Conservation (phyloP, 176 grass and related monocot genomes). For the Phoenix roebelenii region DNA sequence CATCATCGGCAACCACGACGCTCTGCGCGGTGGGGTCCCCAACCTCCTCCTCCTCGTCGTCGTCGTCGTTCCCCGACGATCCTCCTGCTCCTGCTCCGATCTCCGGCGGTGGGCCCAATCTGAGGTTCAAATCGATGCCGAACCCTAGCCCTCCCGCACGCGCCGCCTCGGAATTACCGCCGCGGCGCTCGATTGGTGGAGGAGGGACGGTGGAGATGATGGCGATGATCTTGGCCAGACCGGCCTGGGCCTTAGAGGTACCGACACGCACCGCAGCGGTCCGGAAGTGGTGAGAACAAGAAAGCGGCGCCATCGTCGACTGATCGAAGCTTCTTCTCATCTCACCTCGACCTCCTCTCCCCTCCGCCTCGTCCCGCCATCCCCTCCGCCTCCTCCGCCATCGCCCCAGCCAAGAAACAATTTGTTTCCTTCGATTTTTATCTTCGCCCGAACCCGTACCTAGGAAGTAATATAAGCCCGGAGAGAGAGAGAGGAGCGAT, state of each 20-base stretch:
- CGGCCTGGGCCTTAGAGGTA: conserved; percentile 2
- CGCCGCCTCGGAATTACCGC: background rate
- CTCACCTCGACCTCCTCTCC: no score
- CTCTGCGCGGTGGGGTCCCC: background rate
- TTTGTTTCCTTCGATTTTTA: no score
- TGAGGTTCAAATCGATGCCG: conserved; percentile 17
- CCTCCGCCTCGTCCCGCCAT: no score
- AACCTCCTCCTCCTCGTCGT: background rate
- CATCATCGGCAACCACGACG: background rate
- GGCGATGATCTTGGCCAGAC: conserved; percentile 10
- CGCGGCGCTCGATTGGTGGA: background rate
- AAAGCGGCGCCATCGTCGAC: background rate
- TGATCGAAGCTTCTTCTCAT: background rate
- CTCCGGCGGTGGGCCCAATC: conserved; percentile 10
- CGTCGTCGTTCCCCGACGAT: background rate
- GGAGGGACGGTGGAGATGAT: conserved; percentile 1
- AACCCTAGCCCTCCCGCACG: background rate
- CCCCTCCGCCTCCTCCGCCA: no score
- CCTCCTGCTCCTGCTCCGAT: background rate
- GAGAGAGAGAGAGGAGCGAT: no score
- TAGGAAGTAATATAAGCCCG: no score
- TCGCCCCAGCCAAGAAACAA: no score
- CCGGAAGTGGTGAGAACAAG: background rate
- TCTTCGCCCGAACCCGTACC: no score
- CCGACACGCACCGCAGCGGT: background rate